A percentile compares a stretch with the other conserved stretches of the same genome.
These are phyloP conservation scores for Kodamaea nitidulidarum DNA, from an alignment of 805 yeast species.

Conservation along the genomic window DNA sequence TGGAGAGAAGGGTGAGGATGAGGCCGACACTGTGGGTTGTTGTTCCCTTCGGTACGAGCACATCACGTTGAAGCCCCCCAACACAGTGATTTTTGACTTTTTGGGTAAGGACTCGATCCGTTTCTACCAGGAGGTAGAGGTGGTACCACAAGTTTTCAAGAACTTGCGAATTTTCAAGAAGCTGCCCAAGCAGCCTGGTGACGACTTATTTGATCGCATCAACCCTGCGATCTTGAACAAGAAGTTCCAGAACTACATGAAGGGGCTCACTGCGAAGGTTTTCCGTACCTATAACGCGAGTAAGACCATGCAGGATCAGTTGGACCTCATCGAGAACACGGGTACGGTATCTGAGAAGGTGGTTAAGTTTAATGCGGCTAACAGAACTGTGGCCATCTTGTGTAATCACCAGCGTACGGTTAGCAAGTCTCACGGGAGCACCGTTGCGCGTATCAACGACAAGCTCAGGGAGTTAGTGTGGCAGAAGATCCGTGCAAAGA, in stretches of 20 bases:
- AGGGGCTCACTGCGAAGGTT: constrained; percentile 92
- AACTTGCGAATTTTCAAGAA: constrained; percentile 83
- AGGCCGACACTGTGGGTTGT: constrained; percentile 97
- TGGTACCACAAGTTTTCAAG: constrained; percentile 87
- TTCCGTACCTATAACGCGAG: constrained; percentile 97
- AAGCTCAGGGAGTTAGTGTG: constrained; percentile 76
- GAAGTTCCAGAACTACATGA: constrained; percentile 85
- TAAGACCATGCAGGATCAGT: constrained; percentile 92
- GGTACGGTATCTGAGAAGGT: constrained; percentile 88
- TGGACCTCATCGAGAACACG: constrained; percentile 77
- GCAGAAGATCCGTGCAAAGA: constrained; percentile 74
- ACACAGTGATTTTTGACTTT: constrained; percentile 82
- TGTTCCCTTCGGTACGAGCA: constrained; percentile 92
- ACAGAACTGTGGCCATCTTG: constrained; percentile 88
- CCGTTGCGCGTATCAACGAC: constrained; percentile 75
- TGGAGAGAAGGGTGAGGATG: constrained; percentile 95
- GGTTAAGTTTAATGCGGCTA: constrained; percentile 87
- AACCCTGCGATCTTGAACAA: constrained; percentile 80
- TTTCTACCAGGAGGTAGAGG: constrained; percentile 88
- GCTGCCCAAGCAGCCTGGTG: constrained; percentile 86
- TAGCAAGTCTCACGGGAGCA: constrained; percentile 74
- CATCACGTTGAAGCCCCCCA: constrained; percentile 79
- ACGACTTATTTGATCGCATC: constrained; percentile 85
- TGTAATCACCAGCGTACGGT: constrained; percentile 97
- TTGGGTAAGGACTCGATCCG: constrained; percentile 94